Evolutionary conservation across 192 early-diverging fungal genomes (phyloP), one percentile per base, ranked within the genome.

Genomic region (Coemansia sp.): DNA sequence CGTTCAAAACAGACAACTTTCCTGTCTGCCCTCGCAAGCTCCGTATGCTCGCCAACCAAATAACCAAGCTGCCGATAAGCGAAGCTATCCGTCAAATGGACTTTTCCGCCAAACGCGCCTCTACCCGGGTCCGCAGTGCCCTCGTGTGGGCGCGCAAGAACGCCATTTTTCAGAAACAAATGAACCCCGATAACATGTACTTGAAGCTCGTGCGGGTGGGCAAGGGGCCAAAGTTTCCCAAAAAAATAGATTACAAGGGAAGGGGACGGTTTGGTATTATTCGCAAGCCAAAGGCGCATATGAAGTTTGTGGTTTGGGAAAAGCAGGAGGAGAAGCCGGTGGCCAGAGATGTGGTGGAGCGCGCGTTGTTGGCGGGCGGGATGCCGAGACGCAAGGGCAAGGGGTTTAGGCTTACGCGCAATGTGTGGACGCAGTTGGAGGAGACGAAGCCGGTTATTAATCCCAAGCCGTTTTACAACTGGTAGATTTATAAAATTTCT

Each of bases 151-250:
- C 89, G 11, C 79, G 85, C 23, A 85, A 83, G 42, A 87, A 90
- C 74, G 90, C 88, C 1, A 65, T 82, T 18, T 77, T 81, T 12
- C 87, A 90, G 60, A 78, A 82, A 48, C 69, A 71, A 10, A 88
- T 92, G 86, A 76, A 88, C 42, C 71, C 84, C 3, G 76, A 82
- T 12, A 83, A 84, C 18, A 76, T 85, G 73, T 71, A 85, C 26
- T 70, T 92, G 49, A 85, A 87, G 58, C 84, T 88, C 68, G 89
- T 89, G 3, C 92, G 90, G 77, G 91, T 94, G 20, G 96, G 96
- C 4, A 95, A 95, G 73, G 93, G 93, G 4, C 17, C 52, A 11
- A 56, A 69, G 28, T 93, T 85, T 64, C 65, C 85, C 6, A 89
- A 88, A 65, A 81, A 91, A n/a, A 58, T 93, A 26, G 86, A 89